These are phyloP conservation scores for Kwoniella mangroviensis DNA, from an alignment of 768 basidiomycete genomes.

Conservation along the genomic window DNA sequence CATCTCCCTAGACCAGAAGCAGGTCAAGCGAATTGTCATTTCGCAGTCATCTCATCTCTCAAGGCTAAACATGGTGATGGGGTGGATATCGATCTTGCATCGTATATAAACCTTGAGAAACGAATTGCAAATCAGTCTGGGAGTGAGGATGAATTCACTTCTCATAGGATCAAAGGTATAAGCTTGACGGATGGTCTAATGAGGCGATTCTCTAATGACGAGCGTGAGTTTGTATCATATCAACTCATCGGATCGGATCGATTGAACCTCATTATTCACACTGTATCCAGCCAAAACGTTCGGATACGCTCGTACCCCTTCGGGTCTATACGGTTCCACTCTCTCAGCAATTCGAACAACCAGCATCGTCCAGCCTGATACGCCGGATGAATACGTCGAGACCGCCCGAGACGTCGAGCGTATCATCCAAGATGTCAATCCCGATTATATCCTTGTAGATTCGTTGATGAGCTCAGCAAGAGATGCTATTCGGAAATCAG, in stretches of 20 bases:
- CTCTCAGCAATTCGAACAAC: neutral
- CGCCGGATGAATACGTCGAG: slow-evolving; percentile 28
- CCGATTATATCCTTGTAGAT: slow-evolving; percentile 30
- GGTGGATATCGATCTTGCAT: slow-evolving; percentile 26
- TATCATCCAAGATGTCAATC: slow-evolving; percentile 20
- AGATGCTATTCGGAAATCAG: slow-evolving; percentile 26
- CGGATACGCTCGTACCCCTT: neutral
- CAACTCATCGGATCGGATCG: neutral
- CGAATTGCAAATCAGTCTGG: slow-evolving; percentile 1
- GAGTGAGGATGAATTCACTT: slow-evolving; percentile 7
- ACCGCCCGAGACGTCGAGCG: slow-evolving; percentile 15
- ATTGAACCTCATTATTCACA: neutral
- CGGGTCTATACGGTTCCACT: slow-evolving; percentile 2
- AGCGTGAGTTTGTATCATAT: neutral
- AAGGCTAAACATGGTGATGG: slow-evolving; percentile 14
- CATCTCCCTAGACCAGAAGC: slow-evolving; percentile 25
- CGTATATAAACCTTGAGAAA: slow-evolving; percentile 2
- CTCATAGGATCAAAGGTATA: slow-evolving; percentile 22
- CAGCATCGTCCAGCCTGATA: slow-evolving; percentile 13
- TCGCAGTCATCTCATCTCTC: slow-evolving; percentile 29
- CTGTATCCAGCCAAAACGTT: neutral
- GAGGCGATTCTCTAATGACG: neutral
- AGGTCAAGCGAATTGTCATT: slow-evolving; percentile 30
- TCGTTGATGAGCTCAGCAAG: slow-evolving; percentile 12
- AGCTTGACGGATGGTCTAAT: neutral